These are phyloP conservation scores for Wallacemonas sp. DNA, from an alignment of 208 protist species.

Conservation along the genomic window DNA sequence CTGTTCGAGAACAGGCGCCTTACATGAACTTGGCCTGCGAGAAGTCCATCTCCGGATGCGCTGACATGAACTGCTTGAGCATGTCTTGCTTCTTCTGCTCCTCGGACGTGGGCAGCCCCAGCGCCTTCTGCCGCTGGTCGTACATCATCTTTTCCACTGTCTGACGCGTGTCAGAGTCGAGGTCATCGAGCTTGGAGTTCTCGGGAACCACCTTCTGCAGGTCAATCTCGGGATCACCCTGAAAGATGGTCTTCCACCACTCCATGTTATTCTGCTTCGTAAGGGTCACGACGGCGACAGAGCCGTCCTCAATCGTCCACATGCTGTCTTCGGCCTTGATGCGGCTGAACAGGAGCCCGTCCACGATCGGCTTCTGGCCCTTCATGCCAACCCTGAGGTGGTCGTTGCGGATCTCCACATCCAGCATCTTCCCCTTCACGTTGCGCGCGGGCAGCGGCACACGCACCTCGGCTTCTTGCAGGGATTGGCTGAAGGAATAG, in stretches of 20 bases:
- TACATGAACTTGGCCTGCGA: constrained; percentile 94
- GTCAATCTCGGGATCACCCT: constrained; percentile 89
- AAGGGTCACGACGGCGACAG: constrained; percentile 81
- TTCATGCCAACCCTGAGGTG: constrained; percentile 83
- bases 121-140: constrained; percentile 93
- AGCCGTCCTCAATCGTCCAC: constrained; percentile 93
- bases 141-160: constrained; percentile 97
- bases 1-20: constrained; percentile 2
- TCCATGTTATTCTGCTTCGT: constrained; percentile 90
- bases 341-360: constrained; percentile 73
- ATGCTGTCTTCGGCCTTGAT: constrained; percentile 86
- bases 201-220: constrained; percentile 94
- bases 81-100: constrained; percentile 94
- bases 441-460: constrained; percentile 68
- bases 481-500: constrained; percentile 88
- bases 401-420: constrained; percentile 61
- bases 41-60: constrained; percentile 95
- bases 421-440: constrained; percentile 75
- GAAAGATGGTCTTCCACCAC: constrained; percentile 92
- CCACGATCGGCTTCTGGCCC: constrained; percentile 75
- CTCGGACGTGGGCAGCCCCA: constrained; percentile 93
- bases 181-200: constrained; percentile 94
- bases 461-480: constrained; percentile 89
- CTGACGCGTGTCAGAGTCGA: constrained; percentile 93
- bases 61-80: constrained; percentile 93